Conservation (phyloP, 1,284 basidiomycete species). For the Rhodotorula glutinis region DNA sequence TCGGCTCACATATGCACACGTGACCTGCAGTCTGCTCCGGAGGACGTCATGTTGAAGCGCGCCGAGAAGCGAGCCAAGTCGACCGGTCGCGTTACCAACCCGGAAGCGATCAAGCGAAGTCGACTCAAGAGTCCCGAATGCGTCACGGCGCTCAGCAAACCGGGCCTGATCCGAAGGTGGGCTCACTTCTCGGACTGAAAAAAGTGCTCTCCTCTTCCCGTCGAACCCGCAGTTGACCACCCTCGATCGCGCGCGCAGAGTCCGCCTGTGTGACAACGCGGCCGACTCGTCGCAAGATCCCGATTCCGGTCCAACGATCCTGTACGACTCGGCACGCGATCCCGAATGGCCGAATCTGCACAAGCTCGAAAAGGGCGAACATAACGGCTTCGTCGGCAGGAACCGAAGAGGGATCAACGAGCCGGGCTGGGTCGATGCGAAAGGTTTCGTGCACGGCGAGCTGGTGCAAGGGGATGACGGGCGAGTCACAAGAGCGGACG, state of each 20-base stretch:
- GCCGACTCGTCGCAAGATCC: not conserved
- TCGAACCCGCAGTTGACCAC: not conserved
- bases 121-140: constrained; percentile 37
- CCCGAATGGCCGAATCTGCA: constrained; percentile 28
- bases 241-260: constrained; percentile 12
- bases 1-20: not conserved
- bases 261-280: constrained; percentile 42
- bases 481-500: constrained; percentile 3
- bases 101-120: constrained; percentile 35
- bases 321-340: constrained; percentile 42
- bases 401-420: not conserved
- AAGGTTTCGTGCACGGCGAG: constrained; percentile 36
- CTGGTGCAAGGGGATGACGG: constrained; percentile 28
- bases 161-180: constrained; percentile 29
- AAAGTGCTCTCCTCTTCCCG: not conserved
- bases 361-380: not conserved
- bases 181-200: not conserved
- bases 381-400: not conserved
- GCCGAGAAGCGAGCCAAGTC: constrained; percentile 38
- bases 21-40: constrained; percentile 33
- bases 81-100: constrained; percentile 38
- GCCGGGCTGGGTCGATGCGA: constrained; percentile 28
- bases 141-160: constrained; percentile 35
- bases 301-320: constrained; percentile 10
- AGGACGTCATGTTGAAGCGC: constrained; percentile 38